These are phyloP conservation scores for Periconia macrospinosa DNA, from an alignment of 2,329 filamentous ascomycete species.

Conservation along the genomic window DNA sequence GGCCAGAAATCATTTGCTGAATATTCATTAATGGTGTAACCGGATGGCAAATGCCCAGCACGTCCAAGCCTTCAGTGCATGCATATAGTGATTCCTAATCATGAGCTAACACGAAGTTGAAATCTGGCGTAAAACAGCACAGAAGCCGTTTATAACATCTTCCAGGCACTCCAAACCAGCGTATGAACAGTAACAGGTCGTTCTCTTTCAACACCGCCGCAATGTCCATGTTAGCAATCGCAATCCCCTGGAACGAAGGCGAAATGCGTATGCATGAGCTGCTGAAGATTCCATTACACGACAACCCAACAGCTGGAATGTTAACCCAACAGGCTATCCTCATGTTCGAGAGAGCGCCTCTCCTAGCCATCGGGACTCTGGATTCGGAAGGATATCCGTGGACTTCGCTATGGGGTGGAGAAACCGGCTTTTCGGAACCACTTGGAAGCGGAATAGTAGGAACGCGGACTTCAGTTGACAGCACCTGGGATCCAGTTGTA, in stretches of 20 bases:
- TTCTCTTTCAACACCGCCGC: not conserved
- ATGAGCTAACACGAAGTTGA: not conserved
- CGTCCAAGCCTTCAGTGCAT: no score
- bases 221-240: constrained; percentile 49
- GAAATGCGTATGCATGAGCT: constrained; percentile 67
- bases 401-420: constrained; percentile 78
- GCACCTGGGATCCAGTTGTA: constrained; percentile 69
- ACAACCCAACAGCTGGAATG: constrained; percentile 69
- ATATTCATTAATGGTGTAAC: no score
- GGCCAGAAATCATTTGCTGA: no score
- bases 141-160: no score
- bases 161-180: not conserved
- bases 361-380: constrained; percentile 73
- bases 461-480: constrained; percentile 63
- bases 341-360: constrained; percentile 63
- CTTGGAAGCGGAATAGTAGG: constrained; percentile 67
- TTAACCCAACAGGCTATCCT: constrained; percentile 64
- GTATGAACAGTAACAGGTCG: not conserved
- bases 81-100: not conserved
- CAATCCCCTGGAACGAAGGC: constrained; percentile 63
- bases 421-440: constrained; percentile 66
- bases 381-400: constrained; percentile 69
- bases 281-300: constrained; percentile 58
- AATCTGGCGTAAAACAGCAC: not conserved
- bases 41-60: no score